Evolutionary conservation across 2,329 filamentous ascomycete species (phyloP), one percentile per base, ranked within the genome.

Genomic region (Pyricularia sp.): DNA sequence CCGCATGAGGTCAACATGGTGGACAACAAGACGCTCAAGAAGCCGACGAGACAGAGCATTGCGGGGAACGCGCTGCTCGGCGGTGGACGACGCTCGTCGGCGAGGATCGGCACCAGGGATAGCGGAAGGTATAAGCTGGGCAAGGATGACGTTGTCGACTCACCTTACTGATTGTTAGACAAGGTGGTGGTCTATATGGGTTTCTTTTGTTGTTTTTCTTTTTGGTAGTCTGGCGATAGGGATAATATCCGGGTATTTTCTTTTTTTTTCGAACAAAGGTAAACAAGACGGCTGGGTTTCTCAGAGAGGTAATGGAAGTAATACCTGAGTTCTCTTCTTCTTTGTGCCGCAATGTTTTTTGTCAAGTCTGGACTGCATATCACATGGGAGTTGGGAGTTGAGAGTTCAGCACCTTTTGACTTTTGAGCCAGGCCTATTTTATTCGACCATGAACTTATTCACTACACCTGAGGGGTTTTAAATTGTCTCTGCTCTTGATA

Each of bases 1-100:
- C 94, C 95, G 2, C 97, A 99, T 77, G 94, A 98, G 78, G 95
- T 99, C 73, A 96, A 97, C 79, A 98, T 98, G 94, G 92, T 99
- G 14, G 91, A 90, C 64, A 94, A 94, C 79, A 87, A 90, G 74
- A 90, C 88, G 69, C 86, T 99, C 76, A 92, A 92, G 83, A 90
- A 90, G 75, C 93, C 94, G 1, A 98, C 95, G 0, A 84, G 95
- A 55, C 93, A 99, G 82, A 97, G 93, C 78, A 98, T 99, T 77
- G 92, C 92, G 20, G 84, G 87, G 50, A 79, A 89, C 73, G 77
- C 79, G 67, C 68, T 69, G 66, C 85, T 77, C 68, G 77, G 72
- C 71, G 78, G 74, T 70, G 77, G 76, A 69, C 79, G 85, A 58
- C 80, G 83, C 71, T 83, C 82, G 71, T 81, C 82, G 2, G 83